Evolutionary conservation across 345 rosid species (phyloP).

Genomic region (Triadica sebifera): DNA sequence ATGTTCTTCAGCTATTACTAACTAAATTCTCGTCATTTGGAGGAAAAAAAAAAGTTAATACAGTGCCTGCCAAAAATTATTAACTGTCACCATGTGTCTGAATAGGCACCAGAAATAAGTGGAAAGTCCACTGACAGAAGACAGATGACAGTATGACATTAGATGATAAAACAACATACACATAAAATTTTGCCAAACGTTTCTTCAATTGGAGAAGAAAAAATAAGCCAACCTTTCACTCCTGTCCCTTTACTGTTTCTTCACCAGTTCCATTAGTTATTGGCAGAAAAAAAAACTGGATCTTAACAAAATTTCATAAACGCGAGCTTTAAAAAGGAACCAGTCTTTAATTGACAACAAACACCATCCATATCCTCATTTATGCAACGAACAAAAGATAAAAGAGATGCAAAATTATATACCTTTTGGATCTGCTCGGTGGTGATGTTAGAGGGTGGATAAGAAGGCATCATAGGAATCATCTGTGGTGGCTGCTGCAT

Average conservation of each 20-base stretch:
- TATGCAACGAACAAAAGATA: slow-evolving; percentile 4
- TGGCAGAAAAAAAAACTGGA: background rate
- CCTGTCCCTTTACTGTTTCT: background rate
- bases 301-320: background rate
- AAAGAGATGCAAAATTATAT: slow-evolving; percentile 11
- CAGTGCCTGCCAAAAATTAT: background rate
- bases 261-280: background rate
- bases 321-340: background rate
- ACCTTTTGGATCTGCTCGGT: slow-evolving; percentile 99
- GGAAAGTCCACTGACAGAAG: background rate
- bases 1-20: background rate
- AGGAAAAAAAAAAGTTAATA: background rate
- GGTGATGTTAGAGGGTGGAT: slow-evolving; percentile 66
- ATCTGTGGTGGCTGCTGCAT: slow-evolving; percentile 89
- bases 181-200: background rate
- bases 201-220: background rate
- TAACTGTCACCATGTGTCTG: background rate
- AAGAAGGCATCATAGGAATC: slow-evolving; percentile 71
- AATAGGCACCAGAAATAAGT: background rate
- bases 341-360: background rate
- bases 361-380: background rate
- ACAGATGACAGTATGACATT: background rate
- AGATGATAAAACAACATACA: background rate
- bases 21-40: background rate
- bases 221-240: background rate